Percentiles rank a stretch among this genome's conserved stretches.
phyloP scores from a whole-genome alignment of 192 early-diverging fungal species.

The Entrophospora sp. region DNA sequence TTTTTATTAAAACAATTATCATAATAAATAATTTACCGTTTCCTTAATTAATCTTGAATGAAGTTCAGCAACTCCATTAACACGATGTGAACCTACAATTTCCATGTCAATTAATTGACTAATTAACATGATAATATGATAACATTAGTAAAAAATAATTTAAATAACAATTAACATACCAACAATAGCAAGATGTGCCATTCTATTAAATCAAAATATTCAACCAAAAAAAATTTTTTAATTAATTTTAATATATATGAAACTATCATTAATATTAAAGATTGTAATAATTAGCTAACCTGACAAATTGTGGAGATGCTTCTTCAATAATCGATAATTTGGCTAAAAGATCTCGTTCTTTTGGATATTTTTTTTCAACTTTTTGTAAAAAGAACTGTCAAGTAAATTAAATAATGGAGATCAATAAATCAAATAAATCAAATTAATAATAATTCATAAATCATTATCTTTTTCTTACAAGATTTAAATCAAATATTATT shows the following conservation, averaged over 20 bases:
- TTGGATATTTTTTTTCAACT: conserved; percentile 79
- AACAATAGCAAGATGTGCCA: conserved; percentile 94
- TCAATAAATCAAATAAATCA: no score
- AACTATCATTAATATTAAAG: neutral
- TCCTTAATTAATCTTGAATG: conserved; percentile 77
- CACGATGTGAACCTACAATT: conserved; percentile 80
- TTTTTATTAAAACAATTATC: neutral
- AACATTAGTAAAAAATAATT: neutral
- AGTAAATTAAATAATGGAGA: neutral
- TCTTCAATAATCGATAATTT: conserved; percentile 96
- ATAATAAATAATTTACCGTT: conserved; percentile 25
- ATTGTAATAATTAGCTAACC: no score
- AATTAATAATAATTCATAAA: no score
- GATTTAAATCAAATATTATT: conserved; percentile 98
- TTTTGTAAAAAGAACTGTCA: conserved; percentile 87
- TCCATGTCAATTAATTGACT: neutral
- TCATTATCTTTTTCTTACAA: conserved; percentile 30
- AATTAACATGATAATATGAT: neutral
- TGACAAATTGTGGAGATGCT: conserved; percentile 79
- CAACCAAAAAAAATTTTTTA: neutral
- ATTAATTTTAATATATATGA: neutral
- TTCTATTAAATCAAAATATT: conserved; percentile 52
- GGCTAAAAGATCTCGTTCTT: conserved; percentile 77
- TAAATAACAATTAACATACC: conserved; percentile 18
- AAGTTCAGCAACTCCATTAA: conserved; percentile 92